Evolutionary conservation across 1,139 yeast genomes (phyloP), one percentile per base, ranked within the genome.

Genomic region (Spathaspora sp.): DNA sequence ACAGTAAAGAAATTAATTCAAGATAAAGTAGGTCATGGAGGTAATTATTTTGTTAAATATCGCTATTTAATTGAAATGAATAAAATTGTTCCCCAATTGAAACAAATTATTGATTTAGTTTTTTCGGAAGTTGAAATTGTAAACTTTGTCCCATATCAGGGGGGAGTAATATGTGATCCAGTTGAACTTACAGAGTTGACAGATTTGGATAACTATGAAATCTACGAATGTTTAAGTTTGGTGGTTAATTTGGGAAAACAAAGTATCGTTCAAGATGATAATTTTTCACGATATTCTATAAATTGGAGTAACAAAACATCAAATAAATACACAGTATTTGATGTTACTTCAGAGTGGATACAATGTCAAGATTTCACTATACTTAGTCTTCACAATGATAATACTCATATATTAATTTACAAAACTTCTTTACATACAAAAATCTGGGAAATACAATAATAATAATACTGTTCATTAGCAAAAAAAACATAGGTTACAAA

Each of bases 1-100:
- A 26, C 7, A 29, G 18, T 39, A 23, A 13, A 40, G 24, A 34
- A 49, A 34, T 17, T 37, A 26, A 41, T 29, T n/a, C 27, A 27
- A 20, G 49, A 44, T 25, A 49, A 47, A 34, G 25, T 40, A 4
- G 48, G 48, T 3, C 47, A 45, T 45, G 51, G 51, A 2, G 48
- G 46, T n/a, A 40, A 45, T 24, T 34, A 41, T 16, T 29, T 44
- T 27, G 43, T 38, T 4, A 44, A 36, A 27, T 44, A 42, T 34
- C 24, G 38, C 7, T 47, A 44, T 37, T 26, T 42, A 23, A 36
- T 49, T 6, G 15, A 27, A n/a, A 36, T 36, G n/a, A 29, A 41
- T 16, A 13, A 10, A 2, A 7, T 31, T 1, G 27, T 40, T 1
- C 45, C 47, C 7, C 47, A 44, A 37, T 39, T 51, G 23, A 43